phyloP scores from a whole-genome alignment of 1,284 basidiomycete species.

The Ceratobasidium sp. region DNA sequence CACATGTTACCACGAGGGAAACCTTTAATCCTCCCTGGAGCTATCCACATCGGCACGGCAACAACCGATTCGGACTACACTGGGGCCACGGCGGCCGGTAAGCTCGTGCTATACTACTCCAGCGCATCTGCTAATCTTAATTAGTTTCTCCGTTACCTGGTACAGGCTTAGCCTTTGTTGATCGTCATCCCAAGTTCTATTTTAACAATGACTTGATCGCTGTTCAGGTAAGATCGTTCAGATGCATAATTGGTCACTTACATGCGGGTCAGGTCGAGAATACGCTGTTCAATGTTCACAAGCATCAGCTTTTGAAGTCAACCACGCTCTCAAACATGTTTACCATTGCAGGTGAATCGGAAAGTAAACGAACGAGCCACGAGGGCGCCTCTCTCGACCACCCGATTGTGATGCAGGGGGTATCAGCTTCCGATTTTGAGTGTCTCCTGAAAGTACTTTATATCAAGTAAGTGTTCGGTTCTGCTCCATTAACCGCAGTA shows the following conservation, averaged over 20 bases:
- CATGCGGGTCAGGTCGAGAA: conserved; percentile 7
- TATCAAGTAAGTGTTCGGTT: conserved; percentile 3
- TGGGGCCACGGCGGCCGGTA: too few relatives aligned
- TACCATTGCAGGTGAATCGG: neutral
- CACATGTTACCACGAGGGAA: too few relatives aligned
- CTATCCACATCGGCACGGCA: too few relatives aligned
- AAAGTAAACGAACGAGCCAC: neutral
- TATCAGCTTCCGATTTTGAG: conserved; percentile 27
- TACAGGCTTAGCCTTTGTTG: neutral
- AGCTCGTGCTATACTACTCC: too few relatives aligned
- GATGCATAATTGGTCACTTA: neutral
- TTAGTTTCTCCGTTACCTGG: too few relatives aligned
- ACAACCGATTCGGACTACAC: too few relatives aligned
- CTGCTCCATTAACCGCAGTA: too few relatives aligned
- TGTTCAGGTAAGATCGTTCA: conserved; percentile 3
- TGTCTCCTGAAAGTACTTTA: conserved; percentile 21
- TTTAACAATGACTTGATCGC: conserved; percentile 19
- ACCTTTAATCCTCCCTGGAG: too few relatives aligned
- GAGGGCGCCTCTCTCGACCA: conserved; percentile 14
- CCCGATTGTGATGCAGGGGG: conserved; percentile 12
- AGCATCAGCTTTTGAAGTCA: conserved; percentile 29
- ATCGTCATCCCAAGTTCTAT: conserved; percentile 24
- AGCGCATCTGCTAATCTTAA: too few relatives aligned
- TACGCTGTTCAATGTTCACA: conserved; percentile 34
- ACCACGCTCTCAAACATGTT: conserved; percentile 31